Conservation (phyloP, 1,284 basidiomycete genomes). For the Puccinia polysora region DNA sequence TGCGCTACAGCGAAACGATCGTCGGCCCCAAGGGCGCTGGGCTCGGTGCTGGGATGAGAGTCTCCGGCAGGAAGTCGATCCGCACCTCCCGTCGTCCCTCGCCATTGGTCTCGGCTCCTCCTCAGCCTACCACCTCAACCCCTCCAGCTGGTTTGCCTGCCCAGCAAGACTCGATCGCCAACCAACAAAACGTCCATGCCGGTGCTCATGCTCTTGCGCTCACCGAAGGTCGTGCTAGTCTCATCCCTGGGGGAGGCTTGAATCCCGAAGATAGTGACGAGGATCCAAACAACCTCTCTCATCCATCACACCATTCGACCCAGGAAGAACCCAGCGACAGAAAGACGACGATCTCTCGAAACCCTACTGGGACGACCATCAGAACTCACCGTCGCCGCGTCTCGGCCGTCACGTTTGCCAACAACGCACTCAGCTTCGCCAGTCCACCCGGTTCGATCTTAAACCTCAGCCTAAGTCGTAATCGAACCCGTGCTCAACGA, state of each 20-base stretch:
- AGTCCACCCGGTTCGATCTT: conserved; percentile 1
- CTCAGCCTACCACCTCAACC: background rate
- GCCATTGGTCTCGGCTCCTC: too few relatives aligned
- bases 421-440: background rate
- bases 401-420: conserved; percentile 34
- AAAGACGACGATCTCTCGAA: conserved; percentile 15
- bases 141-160: background rate
- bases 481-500: background rate
- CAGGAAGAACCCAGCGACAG: background rate
- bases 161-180: background rate
- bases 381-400: conserved; percentile 22
- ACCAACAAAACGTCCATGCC: background rate
- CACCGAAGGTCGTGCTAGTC: background rate
- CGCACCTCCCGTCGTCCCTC: background rate
- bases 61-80: conserved; percentile 57
- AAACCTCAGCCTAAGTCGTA: background rate
- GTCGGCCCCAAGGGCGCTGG: conserved; percentile 61
- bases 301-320: background rate
- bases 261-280: conserved; percentile 30
- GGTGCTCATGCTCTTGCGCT: conserved; percentile 2
- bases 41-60: conserved; percentile 66
- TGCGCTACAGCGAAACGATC: conserved; percentile 80
- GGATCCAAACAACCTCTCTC: background rate
- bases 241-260: background rate
- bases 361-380: conserved; percentile 24